These are phyloP conservation scores for Hypoxylon cercidicola DNA, from an alignment of 495 filamentous ascomycete species.

Conservation along the genomic window DNA sequence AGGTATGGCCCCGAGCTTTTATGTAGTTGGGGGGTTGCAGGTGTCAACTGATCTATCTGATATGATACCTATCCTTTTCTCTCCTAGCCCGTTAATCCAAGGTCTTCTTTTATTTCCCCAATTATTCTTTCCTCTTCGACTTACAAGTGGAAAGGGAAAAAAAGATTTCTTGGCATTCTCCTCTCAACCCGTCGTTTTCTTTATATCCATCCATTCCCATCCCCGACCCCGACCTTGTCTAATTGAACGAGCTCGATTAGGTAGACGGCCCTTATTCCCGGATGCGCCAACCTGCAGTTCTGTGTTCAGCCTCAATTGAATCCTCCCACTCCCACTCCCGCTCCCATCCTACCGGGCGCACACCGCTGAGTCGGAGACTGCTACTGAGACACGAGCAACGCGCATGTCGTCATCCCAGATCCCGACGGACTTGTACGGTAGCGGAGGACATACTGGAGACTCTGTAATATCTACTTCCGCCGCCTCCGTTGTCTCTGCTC, in stretches of 20 bases:
- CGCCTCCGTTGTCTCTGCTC: constrained; percentile 18
- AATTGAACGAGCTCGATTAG: constrained; percentile 35
- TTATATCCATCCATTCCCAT: constrained; percentile 45
- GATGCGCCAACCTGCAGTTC: constrained; percentile 40
- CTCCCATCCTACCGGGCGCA: constrained; percentile 9
- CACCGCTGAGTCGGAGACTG: too few relatives aligned
- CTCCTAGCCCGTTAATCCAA: background rate
- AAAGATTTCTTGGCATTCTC: constrained; percentile 42
- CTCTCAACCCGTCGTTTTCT: constrained; percentile 27
- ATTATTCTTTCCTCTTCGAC: constrained; percentile 13
- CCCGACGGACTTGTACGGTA: constrained; percentile 47
- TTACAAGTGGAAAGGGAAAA: constrained; percentile 8
- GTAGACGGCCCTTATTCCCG: constrained; percentile 41
- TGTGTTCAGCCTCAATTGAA: constrained; percentile 45
- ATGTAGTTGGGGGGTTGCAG: constrained; percentile 16
- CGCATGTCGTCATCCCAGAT: constrained; percentile 49
- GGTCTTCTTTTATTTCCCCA: constrained; percentile 23
- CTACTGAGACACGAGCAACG: constrained; percentile 27
- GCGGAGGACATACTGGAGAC: constrained; percentile 38
- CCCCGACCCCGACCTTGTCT: constrained; percentile 29
- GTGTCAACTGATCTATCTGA: constrained; percentile 29
- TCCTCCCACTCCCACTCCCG: too few relatives aligned
- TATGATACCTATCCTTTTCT: constrained; percentile 24
- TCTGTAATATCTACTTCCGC: constrained; percentile 5
- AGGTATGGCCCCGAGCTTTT: background rate